These are phyloP conservation scores for Gryganskiella cystojenkinii DNA, from an alignment of 192 early-diverging fungal species.

Conservation along the genomic window DNA sequence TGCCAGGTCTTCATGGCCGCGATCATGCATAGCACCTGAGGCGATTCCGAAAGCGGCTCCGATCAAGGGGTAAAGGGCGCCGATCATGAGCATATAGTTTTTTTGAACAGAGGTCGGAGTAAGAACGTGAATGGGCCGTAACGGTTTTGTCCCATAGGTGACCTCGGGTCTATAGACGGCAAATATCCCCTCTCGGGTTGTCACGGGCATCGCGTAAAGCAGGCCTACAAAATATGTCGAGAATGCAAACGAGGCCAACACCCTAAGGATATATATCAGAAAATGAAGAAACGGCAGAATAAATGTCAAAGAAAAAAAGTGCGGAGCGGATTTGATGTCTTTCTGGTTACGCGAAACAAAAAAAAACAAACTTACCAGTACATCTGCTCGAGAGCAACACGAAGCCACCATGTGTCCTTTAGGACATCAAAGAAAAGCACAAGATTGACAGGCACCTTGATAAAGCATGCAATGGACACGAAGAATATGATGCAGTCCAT, in stretches of 20 bases:
- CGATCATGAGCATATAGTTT: constrained; percentile 24
- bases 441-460: constrained; percentile 27
- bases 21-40: constrained; percentile 18
- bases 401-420: constrained; percentile 7
- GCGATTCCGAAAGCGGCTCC: constrained; percentile 7
- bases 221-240: constrained; percentile 30
- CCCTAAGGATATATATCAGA: constrained; percentile 9
- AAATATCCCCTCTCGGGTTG: constrained; percentile 37
- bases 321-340: neutral
- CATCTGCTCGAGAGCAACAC: constrained; percentile 24
- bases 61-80: constrained; percentile 10
- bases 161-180: constrained; percentile 38
- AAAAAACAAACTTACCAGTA: constrained; percentile 30
- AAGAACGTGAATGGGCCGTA: constrained; percentile 31
- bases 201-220: constrained; percentile 48
- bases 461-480: constrained; percentile 16
- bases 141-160: neutral
- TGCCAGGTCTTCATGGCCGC: neutral
- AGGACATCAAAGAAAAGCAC: constrained; percentile 24
- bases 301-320: neutral
- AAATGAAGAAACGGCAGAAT: neutral
- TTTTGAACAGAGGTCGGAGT: constrained; percentile 32
- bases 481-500: constrained; percentile 50
- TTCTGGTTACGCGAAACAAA: too few species aligned
- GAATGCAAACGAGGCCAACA: constrained; percentile 19